phyloP scores from a whole-genome alignment of 306 rosid species.

The Rosa multiflora region DNA sequence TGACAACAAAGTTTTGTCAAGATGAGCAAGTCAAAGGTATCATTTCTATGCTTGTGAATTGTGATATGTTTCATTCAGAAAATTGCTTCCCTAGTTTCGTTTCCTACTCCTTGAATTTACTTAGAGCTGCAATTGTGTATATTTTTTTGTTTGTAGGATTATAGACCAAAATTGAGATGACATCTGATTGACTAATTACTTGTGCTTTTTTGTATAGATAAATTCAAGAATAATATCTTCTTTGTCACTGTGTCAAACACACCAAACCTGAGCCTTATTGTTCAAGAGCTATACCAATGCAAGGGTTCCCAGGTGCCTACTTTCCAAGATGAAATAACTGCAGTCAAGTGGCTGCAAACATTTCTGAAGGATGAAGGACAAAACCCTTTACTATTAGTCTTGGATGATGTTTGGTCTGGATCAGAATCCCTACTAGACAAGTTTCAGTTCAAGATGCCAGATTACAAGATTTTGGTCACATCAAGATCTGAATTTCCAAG shows the following conservation, averaged over 20 bases:
- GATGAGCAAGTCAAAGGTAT: not conserved
- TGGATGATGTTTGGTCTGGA: constrained; percentile 56
- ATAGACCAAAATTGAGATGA: too few relatives aligned
- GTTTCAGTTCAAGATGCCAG: constrained; percentile 27
- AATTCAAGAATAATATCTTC: constrained; percentile 48
- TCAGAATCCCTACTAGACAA: constrained; percentile 40
- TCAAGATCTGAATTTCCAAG: constrained; percentile 45
- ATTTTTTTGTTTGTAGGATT: not conserved
- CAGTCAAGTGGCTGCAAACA: constrained; percentile 26
- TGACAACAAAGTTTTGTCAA: constrained; percentile 11
- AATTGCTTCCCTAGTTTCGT: not conserved
- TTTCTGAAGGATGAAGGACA: constrained; percentile 29
- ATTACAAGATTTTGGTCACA: constrained; percentile 58
- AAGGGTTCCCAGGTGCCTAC: constrained; percentile 14
- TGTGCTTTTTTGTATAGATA: constrained; percentile 24
- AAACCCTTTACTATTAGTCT: constrained; percentile 41
- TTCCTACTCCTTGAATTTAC: not conserved
- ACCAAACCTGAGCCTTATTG: constrained; percentile 35
- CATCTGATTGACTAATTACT: not conserved
- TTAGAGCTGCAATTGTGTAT: not conserved
- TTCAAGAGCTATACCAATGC: constrained; percentile 35
- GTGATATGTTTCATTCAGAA: not conserved
- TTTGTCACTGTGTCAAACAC: constrained; percentile 36
- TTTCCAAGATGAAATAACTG: constrained; percentile 35
- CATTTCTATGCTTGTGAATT: not conserved